Evolutionary conservation across 2,329 filamentous ascomycete genomes (phyloP).

Genomic region (Samsoniella hepiali): DNA sequence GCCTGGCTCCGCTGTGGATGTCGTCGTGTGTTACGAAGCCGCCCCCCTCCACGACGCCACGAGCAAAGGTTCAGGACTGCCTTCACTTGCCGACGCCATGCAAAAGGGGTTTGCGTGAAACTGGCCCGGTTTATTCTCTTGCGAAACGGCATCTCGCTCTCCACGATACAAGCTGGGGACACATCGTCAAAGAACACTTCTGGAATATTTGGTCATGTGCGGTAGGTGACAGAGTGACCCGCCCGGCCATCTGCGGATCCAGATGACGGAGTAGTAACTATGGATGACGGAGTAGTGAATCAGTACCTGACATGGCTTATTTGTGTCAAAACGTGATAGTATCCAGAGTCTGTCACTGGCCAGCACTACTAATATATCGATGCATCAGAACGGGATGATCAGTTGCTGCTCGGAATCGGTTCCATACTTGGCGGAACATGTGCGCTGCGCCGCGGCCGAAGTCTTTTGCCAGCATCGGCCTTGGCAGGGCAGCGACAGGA

Average conservation of each 20-base stretch:
- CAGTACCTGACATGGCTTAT: not conserved
- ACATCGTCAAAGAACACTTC: not conserved
- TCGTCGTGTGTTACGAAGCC: not conserved
- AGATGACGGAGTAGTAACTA: not conserved
- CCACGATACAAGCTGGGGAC: not conserved
- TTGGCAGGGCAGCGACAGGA: not conserved
- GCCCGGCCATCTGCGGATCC: not conserved
- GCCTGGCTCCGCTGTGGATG: slow-evolving; percentile 11
- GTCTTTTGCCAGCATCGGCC: not conserved
- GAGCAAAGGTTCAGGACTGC: not conserved
- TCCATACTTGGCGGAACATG: not conserved
- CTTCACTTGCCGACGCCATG: not conserved
- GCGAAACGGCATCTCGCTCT: not conserved
- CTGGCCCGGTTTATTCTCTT: slow-evolving; percentile 1
- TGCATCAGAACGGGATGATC: not conserved
- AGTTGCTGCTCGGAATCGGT: not conserved
- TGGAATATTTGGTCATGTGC: not conserved
- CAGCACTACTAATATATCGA: not conserved
- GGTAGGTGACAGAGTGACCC: not conserved
- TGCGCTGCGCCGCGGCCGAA: not conserved
- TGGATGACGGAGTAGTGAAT: not conserved
- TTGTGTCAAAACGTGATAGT: not conserved
- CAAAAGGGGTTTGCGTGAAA: not conserved
- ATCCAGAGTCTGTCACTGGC: not conserved
- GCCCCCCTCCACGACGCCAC: not conserved